Percentiles rank a stretch among this genome's conserved stretches.
phyloP scores from a whole-genome alignment of 805 yeast species.

The Phaffomyces thermotolerans region DNA sequence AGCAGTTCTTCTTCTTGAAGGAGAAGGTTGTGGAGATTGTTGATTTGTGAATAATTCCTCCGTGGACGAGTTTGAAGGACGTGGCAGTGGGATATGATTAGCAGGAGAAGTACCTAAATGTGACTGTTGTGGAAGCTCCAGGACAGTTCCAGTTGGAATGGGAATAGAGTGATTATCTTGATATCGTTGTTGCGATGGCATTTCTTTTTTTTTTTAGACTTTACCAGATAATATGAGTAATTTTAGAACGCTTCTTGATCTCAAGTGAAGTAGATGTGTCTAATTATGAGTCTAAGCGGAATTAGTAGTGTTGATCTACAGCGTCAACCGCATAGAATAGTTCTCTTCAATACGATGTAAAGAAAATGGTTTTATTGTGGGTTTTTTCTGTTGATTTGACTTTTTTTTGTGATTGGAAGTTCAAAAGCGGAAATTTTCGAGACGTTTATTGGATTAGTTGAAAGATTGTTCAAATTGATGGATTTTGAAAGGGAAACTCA shows the following conservation, averaged over 20 bases:
- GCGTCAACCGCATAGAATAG: background rate
- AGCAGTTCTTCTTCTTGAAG: constrained; percentile 21
- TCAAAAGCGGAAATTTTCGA: background rate
- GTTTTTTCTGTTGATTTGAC: background rate
- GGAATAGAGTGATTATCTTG: background rate
- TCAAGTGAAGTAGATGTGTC: too few species aligned
- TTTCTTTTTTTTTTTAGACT: background rate
- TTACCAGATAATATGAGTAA: too few species aligned
- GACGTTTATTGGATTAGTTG: background rate
- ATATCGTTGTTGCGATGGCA: background rate
- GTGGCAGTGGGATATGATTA: background rate
- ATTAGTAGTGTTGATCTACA: background rate
- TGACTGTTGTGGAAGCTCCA: background rate
- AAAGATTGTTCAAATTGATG: too few species aligned
- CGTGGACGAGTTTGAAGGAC: constrained; percentile 3
- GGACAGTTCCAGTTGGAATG: background rate
- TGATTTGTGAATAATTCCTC: constrained; percentile 1
- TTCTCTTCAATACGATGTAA: background rate
- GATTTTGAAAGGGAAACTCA: too few species aligned
- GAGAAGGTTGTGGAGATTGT: constrained; percentile 9
- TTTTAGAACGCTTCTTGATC: too few species aligned
- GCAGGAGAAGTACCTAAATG: constrained; percentile 1
- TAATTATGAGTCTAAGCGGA: too few species aligned
- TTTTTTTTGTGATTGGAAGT: background rate
- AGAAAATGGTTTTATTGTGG: background rate